A percentile compares a stretch with the other conserved stretches of the same genome.
These are phyloP conservation scores for Fusarium phyllophilum DNA, from an alignment of 2,329 filamentous ascomycete genomes.

Conservation along the genomic window DNA sequence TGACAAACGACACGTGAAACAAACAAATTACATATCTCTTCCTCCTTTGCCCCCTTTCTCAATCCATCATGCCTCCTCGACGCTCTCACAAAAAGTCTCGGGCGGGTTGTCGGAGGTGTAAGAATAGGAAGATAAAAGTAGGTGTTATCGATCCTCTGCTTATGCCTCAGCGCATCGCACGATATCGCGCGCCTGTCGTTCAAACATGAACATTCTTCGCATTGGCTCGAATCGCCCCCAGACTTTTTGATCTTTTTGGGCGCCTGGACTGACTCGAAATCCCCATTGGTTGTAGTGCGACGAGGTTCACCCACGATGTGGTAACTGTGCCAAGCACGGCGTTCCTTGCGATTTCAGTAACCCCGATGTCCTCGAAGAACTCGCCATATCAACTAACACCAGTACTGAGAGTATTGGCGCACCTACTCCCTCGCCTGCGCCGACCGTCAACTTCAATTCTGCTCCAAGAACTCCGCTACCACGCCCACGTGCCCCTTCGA, in stretches of 20 bases:
- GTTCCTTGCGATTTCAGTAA: slow-evolving; percentile 73
- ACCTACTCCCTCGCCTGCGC: slow-evolving; percentile 39
- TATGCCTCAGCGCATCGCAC: slow-evolving; percentile 16
- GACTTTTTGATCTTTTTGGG: neutral
- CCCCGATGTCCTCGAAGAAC: slow-evolving; percentile 58
- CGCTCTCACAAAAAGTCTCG: slow-evolving; percentile 77
- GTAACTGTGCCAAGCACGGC: slow-evolving; percentile 74
- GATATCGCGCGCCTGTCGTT: neutral
- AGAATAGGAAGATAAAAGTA: slow-evolving; percentile 77
- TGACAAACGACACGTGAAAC: slow-evolving; percentile 37
- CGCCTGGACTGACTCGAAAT: slow-evolving; percentile 24
- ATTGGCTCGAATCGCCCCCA: neutral
- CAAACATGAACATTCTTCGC: neutral
- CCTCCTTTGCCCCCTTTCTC: neutral
- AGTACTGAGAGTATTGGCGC: slow-evolving; percentile 41
- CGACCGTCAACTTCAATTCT: slow-evolving; percentile 31
- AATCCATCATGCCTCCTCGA: slow-evolving; percentile 66
- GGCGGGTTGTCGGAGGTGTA: slow-evolving; percentile 73
- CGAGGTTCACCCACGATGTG: slow-evolving; percentile 71
- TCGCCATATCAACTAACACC: slow-evolving; percentile 53
- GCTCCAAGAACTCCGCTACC: slow-evolving; percentile 40
- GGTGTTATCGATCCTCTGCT: slow-evolving; percentile 12
- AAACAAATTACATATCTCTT: neutral
- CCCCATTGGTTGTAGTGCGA: slow-evolving; percentile 62
- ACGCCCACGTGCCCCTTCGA: slow-evolving; percentile 37